phyloP scores from a whole-genome alignment of 2,329 filamentous ascomycete genomes.

The Tolypocladium ovalisporum region DNA sequence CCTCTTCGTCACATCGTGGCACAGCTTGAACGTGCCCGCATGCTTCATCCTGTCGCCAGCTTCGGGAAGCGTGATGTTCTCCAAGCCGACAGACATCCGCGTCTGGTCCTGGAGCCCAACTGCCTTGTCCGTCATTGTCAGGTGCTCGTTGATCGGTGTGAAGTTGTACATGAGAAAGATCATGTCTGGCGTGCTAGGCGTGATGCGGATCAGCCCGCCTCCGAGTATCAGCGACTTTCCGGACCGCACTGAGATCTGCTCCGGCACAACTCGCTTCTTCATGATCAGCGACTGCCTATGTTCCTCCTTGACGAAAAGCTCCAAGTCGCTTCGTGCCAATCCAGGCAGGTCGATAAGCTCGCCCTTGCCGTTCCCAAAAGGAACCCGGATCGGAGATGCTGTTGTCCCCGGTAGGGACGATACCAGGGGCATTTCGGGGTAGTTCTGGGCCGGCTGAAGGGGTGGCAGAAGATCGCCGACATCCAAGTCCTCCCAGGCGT shows the following conservation, averaged over 20 bases:
- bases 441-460: slow-evolving; percentile 59
- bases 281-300: slow-evolving; percentile 64
- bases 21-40: slow-evolving; percentile 65
- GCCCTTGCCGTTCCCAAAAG: slow-evolving; percentile 75
- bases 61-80: slow-evolving; percentile 51
- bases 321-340: slow-evolving; percentile 62
- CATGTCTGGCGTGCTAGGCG: slow-evolving; percentile 50
- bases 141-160: slow-evolving; percentile 64
- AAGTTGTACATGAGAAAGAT: slow-evolving; percentile 79
- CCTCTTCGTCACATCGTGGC: slow-evolving; percentile 72
- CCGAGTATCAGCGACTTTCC: slow-evolving; percentile 75
- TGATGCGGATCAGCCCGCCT: slow-evolving; percentile 73
- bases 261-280: slow-evolving; percentile 61
- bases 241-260: slow-evolving; percentile 61
- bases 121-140: slow-evolving; percentile 73
- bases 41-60: slow-evolving; percentile 47
- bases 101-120: slow-evolving; percentile 57
- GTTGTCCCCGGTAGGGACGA: slow-evolving; percentile 87
- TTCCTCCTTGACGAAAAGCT: slow-evolving; percentile 56
- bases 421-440: slow-evolving; percentile 75
- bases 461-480: slow-evolving; percentile 61
- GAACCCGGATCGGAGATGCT: slow-evolving; percentile 85
- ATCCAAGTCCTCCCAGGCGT: slow-evolving; percentile 18
- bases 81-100: slow-evolving; percentile 43
- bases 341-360: slow-evolving; percentile 92